These are phyloP conservation scores for Tephrocybe sp. DNA, from an alignment of 768 basidiomycete species.

Conservation along the genomic window DNA sequence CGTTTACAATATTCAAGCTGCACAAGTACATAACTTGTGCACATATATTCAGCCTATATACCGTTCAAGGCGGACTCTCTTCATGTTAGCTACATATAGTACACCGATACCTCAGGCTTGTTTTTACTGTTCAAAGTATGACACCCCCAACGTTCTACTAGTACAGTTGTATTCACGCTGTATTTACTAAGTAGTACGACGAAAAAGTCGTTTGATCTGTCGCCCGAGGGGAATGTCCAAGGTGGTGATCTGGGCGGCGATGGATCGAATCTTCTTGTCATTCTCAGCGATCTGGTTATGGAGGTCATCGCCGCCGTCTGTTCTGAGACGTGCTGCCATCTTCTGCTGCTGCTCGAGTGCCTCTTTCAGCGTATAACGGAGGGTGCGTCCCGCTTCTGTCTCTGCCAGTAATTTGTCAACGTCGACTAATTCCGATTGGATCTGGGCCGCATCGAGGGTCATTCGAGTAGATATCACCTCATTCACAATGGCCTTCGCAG, in stretches of 20 bases:
- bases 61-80: too few relatives aligned
- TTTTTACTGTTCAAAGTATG: too few relatives aligned
- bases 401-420: slow-evolving; percentile 16
- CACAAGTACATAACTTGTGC: too few relatives aligned
- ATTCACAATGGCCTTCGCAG: not conserved
- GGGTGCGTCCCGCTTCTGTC: slow-evolving; percentile 13
- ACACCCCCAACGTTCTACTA: too few relatives aligned
- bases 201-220: too few relatives aligned
- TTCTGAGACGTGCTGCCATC: not conserved
- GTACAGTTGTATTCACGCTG: too few relatives aligned
- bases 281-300: not conserved
- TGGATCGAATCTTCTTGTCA: not conserved
- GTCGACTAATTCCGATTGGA: slow-evolving; percentile 22
- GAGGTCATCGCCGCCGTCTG: not conserved
- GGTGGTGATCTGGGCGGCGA: not conserved
- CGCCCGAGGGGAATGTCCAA: not conserved
- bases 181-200: too few relatives aligned
- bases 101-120: too few relatives aligned
- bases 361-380: not conserved
- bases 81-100: too few relatives aligned
- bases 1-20: too few relatives aligned
- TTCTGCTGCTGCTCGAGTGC: not conserved
- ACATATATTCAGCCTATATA: too few relatives aligned
- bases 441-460: slow-evolving; percentile 4
- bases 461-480: not conserved